A percentile compares a stretch with the other conserved stretches of the same genome.
phyloP scores from a whole-genome alignment of 2,329 filamentous ascomycete genomes.

The Nothopassalora personata region DNA sequence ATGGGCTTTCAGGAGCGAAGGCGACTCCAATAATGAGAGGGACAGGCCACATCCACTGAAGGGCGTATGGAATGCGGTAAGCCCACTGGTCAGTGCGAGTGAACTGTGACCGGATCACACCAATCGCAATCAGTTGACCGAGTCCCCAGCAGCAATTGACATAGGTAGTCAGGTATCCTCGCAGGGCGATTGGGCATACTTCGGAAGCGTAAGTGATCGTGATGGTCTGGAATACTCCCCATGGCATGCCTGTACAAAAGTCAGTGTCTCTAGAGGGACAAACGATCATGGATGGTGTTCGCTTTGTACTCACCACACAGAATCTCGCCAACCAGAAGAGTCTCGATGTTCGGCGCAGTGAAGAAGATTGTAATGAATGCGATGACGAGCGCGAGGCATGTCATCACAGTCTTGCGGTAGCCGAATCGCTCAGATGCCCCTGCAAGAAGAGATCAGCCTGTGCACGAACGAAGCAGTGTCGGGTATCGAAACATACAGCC shows the following conservation, averaged over 20 bases:
- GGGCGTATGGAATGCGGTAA: constrained; percentile 63
- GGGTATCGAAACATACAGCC: constrained; percentile 28
- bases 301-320: constrained; percentile 34
- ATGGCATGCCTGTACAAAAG: constrained; percentile 31
- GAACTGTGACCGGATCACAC: constrained; percentile 66
- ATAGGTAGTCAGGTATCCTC: constrained; percentile 58
- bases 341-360: constrained; percentile 42
- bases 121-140: constrained; percentile 66
- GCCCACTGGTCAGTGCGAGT: constrained; percentile 62
- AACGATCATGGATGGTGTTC: too few species aligned
- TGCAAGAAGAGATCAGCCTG: too few species aligned
- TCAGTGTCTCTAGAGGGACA: too few species aligned
- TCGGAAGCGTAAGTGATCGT: constrained; percentile 50
- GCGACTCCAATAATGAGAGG: constrained; percentile 61
- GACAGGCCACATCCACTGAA: constrained; percentile 75
- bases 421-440: constrained; percentile 42
- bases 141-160: constrained; percentile 56
- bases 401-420: constrained; percentile 43
- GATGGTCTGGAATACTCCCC: constrained; percentile 47
- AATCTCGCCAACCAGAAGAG: constrained; percentile 43
- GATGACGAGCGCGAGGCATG: constrained; percentile 39
- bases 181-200: constrained; percentile 66
- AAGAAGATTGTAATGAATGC: constrained; percentile 48
- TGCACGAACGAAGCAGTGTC: too few species aligned
- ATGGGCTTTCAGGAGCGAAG: constrained; percentile 60